Conservation (phyloP, 768 basidiomycete genomes). For the Phanerochaete carnosa region DNA sequence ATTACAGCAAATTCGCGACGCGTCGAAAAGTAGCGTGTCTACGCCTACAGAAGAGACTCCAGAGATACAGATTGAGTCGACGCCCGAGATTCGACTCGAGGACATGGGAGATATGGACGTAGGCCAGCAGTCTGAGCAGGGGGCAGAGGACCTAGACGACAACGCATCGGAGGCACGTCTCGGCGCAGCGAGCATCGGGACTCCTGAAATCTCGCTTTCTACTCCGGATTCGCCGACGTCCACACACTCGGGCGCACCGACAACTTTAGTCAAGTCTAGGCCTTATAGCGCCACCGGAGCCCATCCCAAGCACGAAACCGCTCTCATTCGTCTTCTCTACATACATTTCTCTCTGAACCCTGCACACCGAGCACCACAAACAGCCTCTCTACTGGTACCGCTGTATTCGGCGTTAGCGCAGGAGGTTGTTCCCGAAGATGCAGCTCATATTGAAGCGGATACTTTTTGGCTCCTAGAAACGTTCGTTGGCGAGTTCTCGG, state of each 20-base stretch:
- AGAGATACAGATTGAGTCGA: constrained; percentile 35
- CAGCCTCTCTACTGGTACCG: constrained; percentile 67
- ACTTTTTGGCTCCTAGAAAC: constrained; percentile 82
- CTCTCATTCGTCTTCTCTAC: constrained; percentile 67
- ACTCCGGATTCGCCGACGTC: constrained; percentile 30
- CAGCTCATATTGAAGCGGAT: constrained; percentile 72
- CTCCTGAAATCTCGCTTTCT: constrained; percentile 33
- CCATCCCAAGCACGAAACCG: constrained; percentile 59
- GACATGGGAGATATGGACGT: constrained; percentile 17
- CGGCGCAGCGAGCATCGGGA: constrained; percentile 3
- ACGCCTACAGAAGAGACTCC: constrained; percentile 28
- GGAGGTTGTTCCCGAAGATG: constrained; percentile 59
- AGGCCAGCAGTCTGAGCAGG: constrained; percentile 4
- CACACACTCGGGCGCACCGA: constrained; percentile 25
- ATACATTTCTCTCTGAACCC: constrained; percentile 72
- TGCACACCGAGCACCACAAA: constrained; percentile 62
- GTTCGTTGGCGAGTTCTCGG: constrained; percentile 67
- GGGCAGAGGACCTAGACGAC: not conserved
- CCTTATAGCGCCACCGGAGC: constrained; percentile 41
- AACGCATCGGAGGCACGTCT: not conserved
- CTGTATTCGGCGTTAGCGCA: constrained; percentile 59
- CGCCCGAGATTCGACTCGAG: constrained; percentile 40
- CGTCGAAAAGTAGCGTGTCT: constrained; percentile 18
- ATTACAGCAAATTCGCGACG: constrained; percentile 39
- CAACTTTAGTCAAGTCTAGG: constrained; percentile 46